phyloP scores from a whole-genome alignment of 202 grass and related monocot genomes.

The Brachypodium distachyon region DNA sequence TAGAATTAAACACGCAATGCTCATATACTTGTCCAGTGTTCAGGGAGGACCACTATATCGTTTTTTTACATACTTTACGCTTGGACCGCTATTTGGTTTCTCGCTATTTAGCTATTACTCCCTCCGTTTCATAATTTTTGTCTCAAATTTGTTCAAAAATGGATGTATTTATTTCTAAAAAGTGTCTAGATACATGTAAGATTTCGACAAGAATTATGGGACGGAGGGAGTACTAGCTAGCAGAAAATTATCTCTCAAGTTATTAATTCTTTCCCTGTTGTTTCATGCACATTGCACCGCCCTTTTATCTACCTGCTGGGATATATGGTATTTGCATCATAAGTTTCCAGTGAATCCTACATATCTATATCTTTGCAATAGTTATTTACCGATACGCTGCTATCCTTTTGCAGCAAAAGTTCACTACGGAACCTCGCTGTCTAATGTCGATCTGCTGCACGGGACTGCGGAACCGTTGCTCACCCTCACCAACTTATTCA shows the following conservation, averaged over 20 bases:
- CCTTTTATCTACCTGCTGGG: constrained; percentile 62
- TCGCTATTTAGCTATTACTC: constrained; percentile 10
- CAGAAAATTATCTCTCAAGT: background rate
- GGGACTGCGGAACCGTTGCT: constrained; percentile 71
- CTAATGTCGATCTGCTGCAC: constrained; percentile 78
- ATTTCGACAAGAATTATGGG: too few species aligned
- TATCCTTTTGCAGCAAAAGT: constrained; percentile 52
- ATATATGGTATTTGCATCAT: constrained; percentile 78
- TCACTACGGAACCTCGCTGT: constrained; percentile 80
- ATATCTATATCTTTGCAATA: background rate
- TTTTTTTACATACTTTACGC: background rate
- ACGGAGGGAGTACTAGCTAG: too few species aligned
- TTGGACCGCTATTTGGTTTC: background rate
- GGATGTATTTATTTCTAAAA: too few species aligned
- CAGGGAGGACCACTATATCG: background rate
- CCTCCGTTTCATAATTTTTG: too few species aligned
- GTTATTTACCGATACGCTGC: background rate
- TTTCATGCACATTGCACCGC: constrained; percentile 38
- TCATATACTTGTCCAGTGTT: too few species aligned
- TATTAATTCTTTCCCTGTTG: constrained; percentile 57
- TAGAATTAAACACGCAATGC: background rate
- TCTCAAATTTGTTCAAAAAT: too few species aligned
- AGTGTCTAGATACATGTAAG: too few species aligned
- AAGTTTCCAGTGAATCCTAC: background rate
- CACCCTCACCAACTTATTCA: constrained; percentile 84